Evolutionary conservation across 495 filamentous ascomycete genomes (phyloP), one percentile per base, ranked within the genome.

Genomic region (Aspergillus indologenus): DNA sequence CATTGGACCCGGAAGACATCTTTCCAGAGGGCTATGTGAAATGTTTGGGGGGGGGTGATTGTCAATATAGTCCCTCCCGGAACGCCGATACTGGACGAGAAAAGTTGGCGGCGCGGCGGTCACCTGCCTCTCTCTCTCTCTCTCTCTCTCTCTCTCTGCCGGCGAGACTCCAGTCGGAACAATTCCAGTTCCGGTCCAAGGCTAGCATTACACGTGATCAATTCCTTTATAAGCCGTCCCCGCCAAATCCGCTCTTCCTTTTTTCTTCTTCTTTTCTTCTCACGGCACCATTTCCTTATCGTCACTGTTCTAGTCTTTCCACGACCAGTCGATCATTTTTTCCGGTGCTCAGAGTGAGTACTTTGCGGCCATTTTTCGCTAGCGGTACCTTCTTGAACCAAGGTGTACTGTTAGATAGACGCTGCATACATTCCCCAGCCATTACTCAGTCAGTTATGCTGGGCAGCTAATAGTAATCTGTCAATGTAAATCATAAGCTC

Each of bases 391-490:
- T 84, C 82, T 70, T 68, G 65, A 59, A 48, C 64, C 73, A 85
- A 83, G 82, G 84, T 69, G 78, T 85, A 83, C 83, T 71, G 85
- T 85, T 87, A 87, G 85, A 87, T 87, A 87, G 84, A 77, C 74
- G 73, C 77, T 80, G 83, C 81, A 46, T 64, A 87, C 81, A 87
- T 76, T 24, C 59, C 66, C 60, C 53, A 31, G 5, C 44, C 52
- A 53, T 23, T 29, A 11, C 20, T 46, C 12, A 24, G 48, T 24
- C 40, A 40, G 23, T 46, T 21, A 40, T 53, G 3, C n/a, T n/a
- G n/a, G n/a, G n/a, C n/a, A n/a, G n/a, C n/a, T n/a, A n/a, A n/a
- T 40, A 40, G 34, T 40, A 40, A 14, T 2, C 12, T 15, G 34
- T 40, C n/a, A 40, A 40, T 40, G 7, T 6, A 6, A 15, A 6